Conservation (phyloP, 345 rosid genomes). For the Acer negundo region DNA sequence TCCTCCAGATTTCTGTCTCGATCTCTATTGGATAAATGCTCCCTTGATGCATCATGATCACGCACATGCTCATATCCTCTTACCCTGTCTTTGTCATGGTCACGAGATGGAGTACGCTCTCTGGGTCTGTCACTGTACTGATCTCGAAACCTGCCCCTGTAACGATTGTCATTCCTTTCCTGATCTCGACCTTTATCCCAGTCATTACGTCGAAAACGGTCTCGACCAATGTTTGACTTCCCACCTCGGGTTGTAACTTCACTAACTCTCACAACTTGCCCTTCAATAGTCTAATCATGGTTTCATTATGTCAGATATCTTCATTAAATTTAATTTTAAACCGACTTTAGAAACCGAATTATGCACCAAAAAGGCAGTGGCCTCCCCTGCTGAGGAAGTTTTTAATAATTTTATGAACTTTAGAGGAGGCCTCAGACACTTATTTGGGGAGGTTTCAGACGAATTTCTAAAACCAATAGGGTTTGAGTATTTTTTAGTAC, state of each 20-base stretch:
- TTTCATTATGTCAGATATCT: conserved; percentile 23
- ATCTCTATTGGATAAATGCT: conserved; percentile 49
- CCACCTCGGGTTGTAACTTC: conserved; percentile 72
- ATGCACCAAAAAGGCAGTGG: background rate
- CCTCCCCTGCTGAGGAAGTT: too few relatives aligned
- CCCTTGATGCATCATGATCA: conserved; percentile 46
- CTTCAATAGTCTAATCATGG: conserved; percentile 62
- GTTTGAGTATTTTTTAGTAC: background rate
- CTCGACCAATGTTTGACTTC: conserved; percentile 49
- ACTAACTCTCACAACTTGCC: conserved; percentile 78
- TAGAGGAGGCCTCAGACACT: background rate
- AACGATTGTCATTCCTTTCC: conserved; percentile 55
- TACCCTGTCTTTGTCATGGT: conserved; percentile 40
- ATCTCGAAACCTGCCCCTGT: conserved; percentile 42
- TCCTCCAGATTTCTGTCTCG: conserved; percentile 44
- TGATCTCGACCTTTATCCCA: conserved; percentile 48
- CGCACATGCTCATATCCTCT: conserved; percentile 45
- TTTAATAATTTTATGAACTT: too few relatives aligned
- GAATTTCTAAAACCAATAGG: background rate
- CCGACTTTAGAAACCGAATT: background rate
- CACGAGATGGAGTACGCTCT: conserved; percentile 60
- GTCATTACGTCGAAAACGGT: conserved; percentile 38
- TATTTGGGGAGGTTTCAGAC: background rate
- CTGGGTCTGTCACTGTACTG: conserved; percentile 52
- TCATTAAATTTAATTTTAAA: conserved; percentile 16